These are phyloP conservation scores for Schizosaccharomyces octosporus DNA, from an alignment of 805 yeast genomes.

Conservation along the genomic window DNA sequence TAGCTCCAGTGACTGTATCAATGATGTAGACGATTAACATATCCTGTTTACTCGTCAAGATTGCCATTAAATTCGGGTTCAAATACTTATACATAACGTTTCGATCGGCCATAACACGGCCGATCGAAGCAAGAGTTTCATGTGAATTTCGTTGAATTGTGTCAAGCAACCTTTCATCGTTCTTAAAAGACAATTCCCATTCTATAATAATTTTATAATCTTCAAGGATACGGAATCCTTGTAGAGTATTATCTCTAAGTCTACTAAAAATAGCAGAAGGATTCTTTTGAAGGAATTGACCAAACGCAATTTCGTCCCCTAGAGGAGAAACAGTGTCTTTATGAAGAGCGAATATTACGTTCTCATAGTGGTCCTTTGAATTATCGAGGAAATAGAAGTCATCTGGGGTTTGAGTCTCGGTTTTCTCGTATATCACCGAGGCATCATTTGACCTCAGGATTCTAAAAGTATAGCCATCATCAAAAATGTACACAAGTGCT, in stretches of 20 bases:
- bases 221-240: neutral
- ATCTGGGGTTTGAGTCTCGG: neutral
- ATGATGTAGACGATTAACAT: slow-evolving; percentile 23
- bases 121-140: slow-evolving; percentile 16
- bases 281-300: neutral
- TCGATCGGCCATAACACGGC: slow-evolving; percentile 42
- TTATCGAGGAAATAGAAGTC: neutral
- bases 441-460: neutral
- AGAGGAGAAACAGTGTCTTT: neutral
- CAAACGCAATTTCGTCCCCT: neutral
- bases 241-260: neutral
- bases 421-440: neutral
- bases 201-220: neutral
- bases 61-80: slow-evolving; percentile 38
- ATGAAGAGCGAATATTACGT: neutral
- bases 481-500: neutral
- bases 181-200: neutral
- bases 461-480: neutral
- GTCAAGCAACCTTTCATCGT: neutral
- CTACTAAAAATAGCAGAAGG: neutral
- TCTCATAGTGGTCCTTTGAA: neutral
- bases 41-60: slow-evolving; percentile 19
- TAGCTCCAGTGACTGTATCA: slow-evolving; percentile 46
- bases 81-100: slow-evolving; percentile 63
- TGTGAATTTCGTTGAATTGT: neutral